Evolutionary conservation across 805 yeast genomes (phyloP).

Genomic region (Sporopachydermia lactativora): DNA sequence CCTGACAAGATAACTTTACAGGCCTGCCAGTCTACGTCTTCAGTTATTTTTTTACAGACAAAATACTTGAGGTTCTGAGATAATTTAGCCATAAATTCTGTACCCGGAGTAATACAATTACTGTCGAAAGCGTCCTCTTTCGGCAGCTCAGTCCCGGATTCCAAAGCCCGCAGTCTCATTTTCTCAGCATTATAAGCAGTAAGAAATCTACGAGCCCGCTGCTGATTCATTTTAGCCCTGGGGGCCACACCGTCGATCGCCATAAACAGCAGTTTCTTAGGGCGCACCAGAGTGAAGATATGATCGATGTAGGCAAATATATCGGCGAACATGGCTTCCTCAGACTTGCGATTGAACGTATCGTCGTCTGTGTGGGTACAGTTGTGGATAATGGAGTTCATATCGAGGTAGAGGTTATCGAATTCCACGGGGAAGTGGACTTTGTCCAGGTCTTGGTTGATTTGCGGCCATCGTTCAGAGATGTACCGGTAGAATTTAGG

Average conservation of each 20-base stretch:
- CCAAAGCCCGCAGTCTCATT: constrained; percentile 56
- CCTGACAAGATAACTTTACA: constrained; percentile 72
- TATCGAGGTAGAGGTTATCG: constrained; percentile 88
- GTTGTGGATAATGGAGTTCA: constrained; percentile 89
- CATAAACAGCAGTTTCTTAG: constrained; percentile 79
- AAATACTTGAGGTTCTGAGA: constrained; percentile 74
- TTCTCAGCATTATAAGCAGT: constrained; percentile 88
- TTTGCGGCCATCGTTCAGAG: constrained; percentile 98
- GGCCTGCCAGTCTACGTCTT: constrained; percentile 77
- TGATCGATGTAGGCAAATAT: constrained; percentile 93
- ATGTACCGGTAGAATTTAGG: constrained; percentile 95
- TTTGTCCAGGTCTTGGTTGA: constrained; percentile 73
- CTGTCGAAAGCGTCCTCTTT: constrained; percentile 81
- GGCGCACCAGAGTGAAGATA: constrained; percentile 74
- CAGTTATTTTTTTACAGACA: constrained; percentile 74
- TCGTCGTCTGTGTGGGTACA: constrained; percentile 75
- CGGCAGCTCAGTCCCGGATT: constrained; percentile 61
- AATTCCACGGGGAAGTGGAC: constrained; percentile 73
- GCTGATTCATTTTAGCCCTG: constrained; percentile 97
- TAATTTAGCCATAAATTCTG: constrained; percentile 87
- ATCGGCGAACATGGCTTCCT: constrained; percentile 85
- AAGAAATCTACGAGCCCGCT: constrained; percentile 88
- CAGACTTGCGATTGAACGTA: constrained; percentile 52
- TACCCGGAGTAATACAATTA: constrained; percentile 91
- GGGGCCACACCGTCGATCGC: constrained; percentile 99